Conservation (phyloP, 805 yeast genomes). For the Barnettozyma siamensis region DNA sequence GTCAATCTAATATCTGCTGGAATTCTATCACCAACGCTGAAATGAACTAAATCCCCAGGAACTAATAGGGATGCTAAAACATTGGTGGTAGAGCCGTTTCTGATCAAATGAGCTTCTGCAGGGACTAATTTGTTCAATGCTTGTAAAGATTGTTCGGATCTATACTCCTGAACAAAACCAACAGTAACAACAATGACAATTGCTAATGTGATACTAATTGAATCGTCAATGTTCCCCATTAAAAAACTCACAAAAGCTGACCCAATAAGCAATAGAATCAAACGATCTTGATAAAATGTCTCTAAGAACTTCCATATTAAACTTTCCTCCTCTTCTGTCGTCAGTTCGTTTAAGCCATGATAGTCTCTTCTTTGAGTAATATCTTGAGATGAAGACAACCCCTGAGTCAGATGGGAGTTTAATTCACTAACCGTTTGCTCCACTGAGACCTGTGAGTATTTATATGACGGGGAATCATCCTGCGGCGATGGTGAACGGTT, state of each 20-base stretch:
- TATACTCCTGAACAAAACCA: conserved; percentile 95
- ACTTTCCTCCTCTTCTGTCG: conserved; percentile 69
- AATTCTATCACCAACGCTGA: conserved; percentile 88
- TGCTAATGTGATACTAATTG: conserved; percentile 89
- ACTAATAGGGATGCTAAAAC: conserved; percentile 83
- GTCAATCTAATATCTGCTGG: conserved; percentile 91
- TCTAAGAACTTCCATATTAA: conserved; percentile 65
- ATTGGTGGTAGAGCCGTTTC: conserved; percentile 74
- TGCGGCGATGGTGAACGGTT: conserved; percentile 25
- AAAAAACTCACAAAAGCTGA: conserved; percentile 82
- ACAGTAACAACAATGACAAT: conserved; percentile 91
- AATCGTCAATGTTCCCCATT: conserved; percentile 97
- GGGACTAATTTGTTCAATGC: conserved; percentile 93
- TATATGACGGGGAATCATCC: conserved; percentile 52
- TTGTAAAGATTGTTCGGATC: conserved; percentile 90
- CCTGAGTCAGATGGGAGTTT: conserved; percentile 52
- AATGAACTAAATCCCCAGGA: conserved; percentile 92
- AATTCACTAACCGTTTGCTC: conserved; percentile 62
- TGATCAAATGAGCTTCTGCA: conserved; percentile 88
- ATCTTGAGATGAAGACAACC: conserved; percentile 67
- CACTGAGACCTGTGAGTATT: conserved; percentile 53
- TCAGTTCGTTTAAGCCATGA: conserved; percentile 79
- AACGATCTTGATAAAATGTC: conserved; percentile 85
- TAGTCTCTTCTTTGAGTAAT: conserved; percentile 61
- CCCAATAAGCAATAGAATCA: conserved; percentile 81